These are phyloP conservation scores for Talaromyces borbonicus DNA, from an alignment of 495 filamentous ascomycete species.

Conservation along the genomic window DNA sequence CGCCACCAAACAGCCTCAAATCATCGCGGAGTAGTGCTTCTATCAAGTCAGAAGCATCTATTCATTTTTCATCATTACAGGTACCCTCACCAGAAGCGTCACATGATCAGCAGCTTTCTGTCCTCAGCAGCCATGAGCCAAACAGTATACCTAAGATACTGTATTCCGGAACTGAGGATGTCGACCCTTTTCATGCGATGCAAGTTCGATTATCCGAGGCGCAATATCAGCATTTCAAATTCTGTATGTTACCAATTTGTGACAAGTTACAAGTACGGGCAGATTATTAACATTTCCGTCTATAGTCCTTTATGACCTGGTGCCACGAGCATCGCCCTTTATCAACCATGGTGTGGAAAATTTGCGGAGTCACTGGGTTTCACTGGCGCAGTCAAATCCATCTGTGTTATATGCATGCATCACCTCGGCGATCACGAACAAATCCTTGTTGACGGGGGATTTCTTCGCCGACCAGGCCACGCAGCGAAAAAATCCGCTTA, in stretches of 20 bases:
- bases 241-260: conserved; percentile 21
- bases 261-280: background rate
- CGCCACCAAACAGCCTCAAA: background rate
- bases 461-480: conserved; percentile 28
- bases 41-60: background rate
- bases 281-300: conserved; percentile 8
- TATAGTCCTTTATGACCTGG: conserved; percentile 33
- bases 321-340: conserved; percentile 31
- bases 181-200: conserved; percentile 32
- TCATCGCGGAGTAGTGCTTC: background rate
- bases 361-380: conserved; percentile 31
- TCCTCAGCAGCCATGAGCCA: conserved; percentile 8
- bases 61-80: background rate
- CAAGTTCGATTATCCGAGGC: conserved; percentile 34
- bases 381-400: conserved; percentile 31
- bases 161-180: conserved; percentile 24
- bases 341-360: conserved; percentile 29
- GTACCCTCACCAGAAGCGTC: background rate
- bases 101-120: conserved; percentile 8
- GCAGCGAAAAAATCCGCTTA: conserved; percentile 21
- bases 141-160: background rate
- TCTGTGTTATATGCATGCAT: conserved; percentile 34
- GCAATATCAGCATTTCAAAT: conserved; percentile 33
- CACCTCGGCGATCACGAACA: conserved; percentile 34
- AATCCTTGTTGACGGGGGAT: conserved; percentile 28